phyloP scores from a whole-genome alignment of 306 rosid species.

The Acacia melanoxylon region DNA sequence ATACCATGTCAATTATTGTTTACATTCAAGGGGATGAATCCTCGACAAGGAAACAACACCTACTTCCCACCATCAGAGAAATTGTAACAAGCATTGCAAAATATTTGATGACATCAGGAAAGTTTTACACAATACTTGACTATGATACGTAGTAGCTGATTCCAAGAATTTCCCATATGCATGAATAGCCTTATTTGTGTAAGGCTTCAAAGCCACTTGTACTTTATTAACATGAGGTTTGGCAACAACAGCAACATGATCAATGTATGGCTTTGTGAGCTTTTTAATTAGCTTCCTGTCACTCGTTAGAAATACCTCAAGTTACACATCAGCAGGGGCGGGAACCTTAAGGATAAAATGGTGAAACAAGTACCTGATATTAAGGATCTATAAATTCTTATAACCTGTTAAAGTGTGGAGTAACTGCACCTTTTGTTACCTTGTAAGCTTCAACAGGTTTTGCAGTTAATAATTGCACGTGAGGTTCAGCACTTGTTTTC shows the following conservation, averaged over 20 bases:
- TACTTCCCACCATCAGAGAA: background rate
- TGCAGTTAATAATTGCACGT: slow-evolving; percentile 45
- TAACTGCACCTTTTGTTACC: slow-evolving; percentile 59
- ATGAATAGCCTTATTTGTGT: slow-evolving; percentile 57
- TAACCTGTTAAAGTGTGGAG: slow-evolving; percentile 70
- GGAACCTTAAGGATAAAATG: background rate
- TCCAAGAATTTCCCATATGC: slow-evolving; percentile 74
- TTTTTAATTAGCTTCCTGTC: slow-evolving; percentile 70
- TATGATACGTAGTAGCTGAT: slow-evolving; percentile 77
- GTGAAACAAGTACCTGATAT: slow-evolving; percentile 58
- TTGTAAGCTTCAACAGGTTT: slow-evolving; percentile 65
- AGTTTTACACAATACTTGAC: slow-evolving; percentile 55
- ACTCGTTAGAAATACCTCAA: slow-evolving; percentile 31
- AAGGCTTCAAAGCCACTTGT: slow-evolving; percentile 71
- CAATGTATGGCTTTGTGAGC: slow-evolving; percentile 86
- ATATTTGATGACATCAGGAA: background rate
- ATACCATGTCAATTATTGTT: background rate
- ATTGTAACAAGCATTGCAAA: slow-evolving; percentile 15
- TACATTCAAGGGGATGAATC: background rate
- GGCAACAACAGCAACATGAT: slow-evolving; percentile 72
- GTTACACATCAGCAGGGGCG: slow-evolving; percentile 23
- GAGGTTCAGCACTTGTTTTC: slow-evolving; percentile 74
- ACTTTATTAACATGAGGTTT: slow-evolving; percentile 84
- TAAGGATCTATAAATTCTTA: slow-evolving; percentile 73
- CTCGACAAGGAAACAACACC: background rate